phyloP scores from a whole-genome alignment of 768 basidiomycete genomes.

The Suillus sp. region DNA sequence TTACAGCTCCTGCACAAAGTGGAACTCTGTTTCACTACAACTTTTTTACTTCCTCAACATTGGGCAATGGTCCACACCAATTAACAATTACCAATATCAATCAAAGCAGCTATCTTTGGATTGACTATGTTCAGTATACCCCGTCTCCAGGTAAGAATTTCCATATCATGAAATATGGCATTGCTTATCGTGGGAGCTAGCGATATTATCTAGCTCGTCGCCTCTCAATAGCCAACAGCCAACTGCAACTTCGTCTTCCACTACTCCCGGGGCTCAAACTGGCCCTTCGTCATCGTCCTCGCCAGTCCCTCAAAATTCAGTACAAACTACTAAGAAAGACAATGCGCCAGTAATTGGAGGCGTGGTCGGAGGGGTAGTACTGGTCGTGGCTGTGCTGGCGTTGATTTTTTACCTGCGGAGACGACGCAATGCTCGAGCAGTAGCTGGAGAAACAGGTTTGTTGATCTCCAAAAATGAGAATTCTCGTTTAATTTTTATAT shows the following conservation, averaged over 20 bases:
- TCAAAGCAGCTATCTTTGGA: slow-evolving; percentile 7
- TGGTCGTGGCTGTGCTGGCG: neutral
- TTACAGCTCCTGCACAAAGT: neutral
- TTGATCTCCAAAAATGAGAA: neutral
- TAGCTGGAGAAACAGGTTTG: neutral
- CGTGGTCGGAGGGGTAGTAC: neutral
- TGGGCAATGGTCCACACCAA: slow-evolving; percentile 1
- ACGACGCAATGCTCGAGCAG: neutral
- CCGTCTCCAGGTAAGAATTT: slow-evolving; percentile 1
- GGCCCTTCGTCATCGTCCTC: neutral
- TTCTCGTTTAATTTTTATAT: neutral
- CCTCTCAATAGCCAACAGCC: neutral
- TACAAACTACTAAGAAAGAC: neutral
- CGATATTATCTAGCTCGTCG: neutral
- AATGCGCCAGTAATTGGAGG: neutral
- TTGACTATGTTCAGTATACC: slow-evolving; percentile 14
- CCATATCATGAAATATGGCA: neutral
- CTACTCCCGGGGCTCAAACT: neutral
- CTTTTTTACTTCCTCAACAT: slow-evolving; percentile 6
- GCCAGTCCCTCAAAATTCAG: neutral
- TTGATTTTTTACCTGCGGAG: slow-evolving; percentile 1
- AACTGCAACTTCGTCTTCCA: neutral
- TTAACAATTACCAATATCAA: slow-evolving; percentile 4
- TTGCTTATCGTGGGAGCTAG: neutral
- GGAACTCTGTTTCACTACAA: slow-evolving; percentile 4